Base-by-base conservation (phyloP, 2,329 filamentous ascomycete genomes). In the Aspergillus terreus region DNA sequence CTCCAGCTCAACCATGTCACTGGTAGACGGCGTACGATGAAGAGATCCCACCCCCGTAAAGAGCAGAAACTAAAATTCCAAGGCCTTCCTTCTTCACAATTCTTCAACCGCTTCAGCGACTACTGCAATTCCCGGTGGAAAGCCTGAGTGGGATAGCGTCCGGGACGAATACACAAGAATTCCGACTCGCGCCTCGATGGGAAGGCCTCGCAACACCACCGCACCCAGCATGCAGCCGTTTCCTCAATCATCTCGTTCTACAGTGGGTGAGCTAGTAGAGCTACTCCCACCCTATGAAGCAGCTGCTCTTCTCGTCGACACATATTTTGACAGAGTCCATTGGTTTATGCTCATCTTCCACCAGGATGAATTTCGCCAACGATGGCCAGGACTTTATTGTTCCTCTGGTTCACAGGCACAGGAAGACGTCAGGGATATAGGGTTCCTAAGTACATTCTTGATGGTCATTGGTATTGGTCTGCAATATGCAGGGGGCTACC, bases 271-370 rank as follows among this genome's bases (percentile, higher is more conserved):
- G 9, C 47, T 63, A 0, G n/a, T 47, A 3, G 43, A 57, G 1
- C 23, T 64, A 5, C 49, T 70, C 0, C 62, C 67, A 1, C 33
- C 50, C 2, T 53, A 55, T 6, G 55, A 68, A 17, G 59, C 57
- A 2, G 60, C 61, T 7, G 46, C 45, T 11, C 21, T 66, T 12
- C 54, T 72, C 7, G 59, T 71, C 5, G 63, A 71, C 36, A 72
- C 61, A 27, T 72, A 72, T 44, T 73, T 73, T 53, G 66, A 72
- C 46, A 61, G 64, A n/a, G 60, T 67, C 0, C 71, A 73, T 36
- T 73, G 71, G 71, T 73, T 72, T 50, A 69, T 68, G 50, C 53
- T 72, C 4, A 56, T 73, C 5, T 72, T 73, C 38, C 65, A 71
- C 30, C 68, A 72, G 50, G 55, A 60, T 14, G 59, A 66, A 3